Evolutionary conservation across 2,329 filamentous ascomycete genomes (phyloP).

Genomic region (Botryotinia narcissicola): DNA sequence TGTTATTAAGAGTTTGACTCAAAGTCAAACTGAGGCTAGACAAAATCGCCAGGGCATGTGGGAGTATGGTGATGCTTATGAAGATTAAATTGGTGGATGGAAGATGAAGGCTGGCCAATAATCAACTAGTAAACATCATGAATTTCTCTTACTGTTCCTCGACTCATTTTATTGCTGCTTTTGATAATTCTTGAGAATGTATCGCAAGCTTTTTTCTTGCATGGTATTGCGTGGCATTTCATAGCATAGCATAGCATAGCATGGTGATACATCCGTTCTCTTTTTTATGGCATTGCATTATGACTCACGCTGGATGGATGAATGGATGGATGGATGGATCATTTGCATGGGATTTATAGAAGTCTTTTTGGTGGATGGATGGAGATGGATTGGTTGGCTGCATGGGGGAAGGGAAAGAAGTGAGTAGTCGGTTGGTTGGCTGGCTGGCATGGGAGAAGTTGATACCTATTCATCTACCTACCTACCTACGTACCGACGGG

Average conservation of each 20-base stretch:
- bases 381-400: background rate
- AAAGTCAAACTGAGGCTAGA: constrained; percentile 77
- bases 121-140: background rate
- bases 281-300: background rate
- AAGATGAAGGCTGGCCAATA: background rate
- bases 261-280: background rate
- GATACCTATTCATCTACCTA: background rate
- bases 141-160: background rate
- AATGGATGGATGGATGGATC: background rate
- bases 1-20: constrained; percentile 68
- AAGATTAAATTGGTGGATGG: constrained; percentile 57
- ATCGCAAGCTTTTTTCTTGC: background rate
- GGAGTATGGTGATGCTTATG: constrained; percentile 97
- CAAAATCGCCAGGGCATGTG: constrained; percentile 81
- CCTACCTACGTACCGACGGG: background rate
- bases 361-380: background rate
- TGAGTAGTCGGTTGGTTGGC: background rate
- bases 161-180: background rate
- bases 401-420: background rate
- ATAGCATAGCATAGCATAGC: background rate
- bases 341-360: background rate
- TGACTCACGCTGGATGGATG: background rate
- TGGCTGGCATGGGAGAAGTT: background rate
- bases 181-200: background rate
- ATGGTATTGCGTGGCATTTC: background rate